Evolutionary conservation across 2,329 filamentous ascomycete species (phyloP).

Genomic region (Bisporella sp.): DNA sequence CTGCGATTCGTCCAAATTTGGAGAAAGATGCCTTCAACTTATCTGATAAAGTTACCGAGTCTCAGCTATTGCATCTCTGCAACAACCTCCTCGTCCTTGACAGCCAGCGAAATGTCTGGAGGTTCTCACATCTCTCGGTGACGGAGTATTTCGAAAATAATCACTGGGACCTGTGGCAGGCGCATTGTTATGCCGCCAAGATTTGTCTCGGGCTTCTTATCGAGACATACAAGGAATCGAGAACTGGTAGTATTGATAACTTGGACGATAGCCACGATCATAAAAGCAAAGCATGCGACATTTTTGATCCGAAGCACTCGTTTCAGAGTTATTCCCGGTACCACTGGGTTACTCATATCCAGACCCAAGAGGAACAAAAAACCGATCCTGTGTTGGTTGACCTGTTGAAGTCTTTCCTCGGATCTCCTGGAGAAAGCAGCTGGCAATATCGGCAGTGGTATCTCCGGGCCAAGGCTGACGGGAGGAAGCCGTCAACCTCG

Average conservation of each 20-base stretch:
- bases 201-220: constrained; percentile 7
- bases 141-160: constrained; percentile 22
- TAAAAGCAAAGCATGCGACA: background rate
- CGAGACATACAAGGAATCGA: background rate
- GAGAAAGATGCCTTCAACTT: constrained; percentile 4
- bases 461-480: background rate
- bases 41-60: constrained; percentile 8
- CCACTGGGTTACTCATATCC: background rate
- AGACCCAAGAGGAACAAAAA: background rate
- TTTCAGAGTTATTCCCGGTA: background rate
- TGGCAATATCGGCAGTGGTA: constrained; percentile 1
- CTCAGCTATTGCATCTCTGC: constrained; percentile 16
- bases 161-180: constrained; percentile 9
- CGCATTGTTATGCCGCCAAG: constrained; percentile 4
- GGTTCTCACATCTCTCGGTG: constrained; percentile 24
- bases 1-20: constrained; percentile 13
- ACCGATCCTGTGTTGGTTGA: background rate
- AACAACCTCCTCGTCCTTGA: constrained; percentile 21
- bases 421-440: constrained; percentile 2
- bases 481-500: background rate
- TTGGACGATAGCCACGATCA: background rate
- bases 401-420: constrained; percentile 2
- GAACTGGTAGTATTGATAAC: background rate
- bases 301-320: background rate
- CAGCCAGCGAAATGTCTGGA: constrained; percentile 9